Evolutionary conservation across 2,329 filamentous ascomycete genomes (phyloP), one percentile per base, ranked within the genome.

Genomic region (Penicillium griseofulvum): DNA sequence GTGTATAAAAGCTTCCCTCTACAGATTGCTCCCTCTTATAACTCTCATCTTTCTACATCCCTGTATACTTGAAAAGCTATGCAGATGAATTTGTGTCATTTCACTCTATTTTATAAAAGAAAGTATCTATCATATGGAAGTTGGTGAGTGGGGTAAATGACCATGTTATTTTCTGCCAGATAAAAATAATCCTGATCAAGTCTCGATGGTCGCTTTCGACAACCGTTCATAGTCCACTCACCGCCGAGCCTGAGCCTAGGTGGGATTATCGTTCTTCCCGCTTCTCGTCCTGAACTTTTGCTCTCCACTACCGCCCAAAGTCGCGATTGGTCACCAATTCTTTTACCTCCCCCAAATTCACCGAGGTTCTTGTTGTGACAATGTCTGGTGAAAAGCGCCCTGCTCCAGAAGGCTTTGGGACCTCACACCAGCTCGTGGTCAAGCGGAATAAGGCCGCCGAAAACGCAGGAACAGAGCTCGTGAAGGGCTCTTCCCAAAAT

Each of bases 371-470:
- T 29, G 26, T 42, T 38, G 33, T 49, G 48, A 51, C 37, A 56
- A 97, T 96, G 92, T 91, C 91, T 33, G 83, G 89, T 60, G 92
- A 96, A 76, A 97, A 99, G 78, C 86, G 94, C 70, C 89, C 91
- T 56, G 91, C 92, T n/a, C 87, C 89, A 58, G 88, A 89, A 65
- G 88, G 90, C 57, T 93, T 93, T 64, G 85, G 87, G 66, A 85
- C 86, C 24, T 86, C 87, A 9, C 73, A 59, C 46, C 90, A 96
- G 74, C 82, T 93, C 65, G 85, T 91, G 37, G 88, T 97, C 59
- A 99, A 97, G 80, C 83, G 93, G 71, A 91, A 93, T 72, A 96
- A 94, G 72, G 83, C 85, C 54, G 78, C 77, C 60, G 80, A 83
- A 59, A 82, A 79, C 67, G 79, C 82, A 52, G 59, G 65, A 34